These are phyloP conservation scores for Termitomyces titanicus DNA, from an alignment of 768 basidiomycete genomes.

Conservation along the genomic window DNA sequence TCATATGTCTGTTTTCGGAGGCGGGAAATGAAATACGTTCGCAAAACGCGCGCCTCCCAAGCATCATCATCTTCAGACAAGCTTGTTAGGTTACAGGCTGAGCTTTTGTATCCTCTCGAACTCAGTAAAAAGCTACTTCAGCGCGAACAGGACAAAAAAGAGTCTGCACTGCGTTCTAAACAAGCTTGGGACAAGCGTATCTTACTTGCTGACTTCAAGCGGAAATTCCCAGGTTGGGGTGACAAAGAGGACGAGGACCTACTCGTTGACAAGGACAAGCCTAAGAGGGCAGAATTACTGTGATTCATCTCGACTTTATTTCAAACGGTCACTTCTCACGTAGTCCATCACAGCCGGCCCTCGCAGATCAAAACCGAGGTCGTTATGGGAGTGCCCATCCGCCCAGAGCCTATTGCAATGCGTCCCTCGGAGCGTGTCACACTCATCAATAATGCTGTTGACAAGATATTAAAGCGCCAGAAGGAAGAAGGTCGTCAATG, in stretches of 20 bases:
- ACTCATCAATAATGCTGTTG: constrained; percentile 57
- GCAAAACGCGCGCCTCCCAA: constrained; percentile 93
- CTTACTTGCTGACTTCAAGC: not conserved
- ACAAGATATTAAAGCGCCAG: constrained; percentile 51
- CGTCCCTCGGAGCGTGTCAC: constrained; percentile 64
- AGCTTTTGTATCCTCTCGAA: constrained; percentile 69
- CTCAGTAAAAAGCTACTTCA: constrained; percentile 63
- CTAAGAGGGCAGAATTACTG: not conserved
- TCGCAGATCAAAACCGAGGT: not conserved
- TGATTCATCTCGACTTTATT: not conserved
- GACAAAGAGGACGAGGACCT: not conserved
- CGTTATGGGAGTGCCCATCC: not conserved
- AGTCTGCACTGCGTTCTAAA: not conserved
- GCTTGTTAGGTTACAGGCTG: constrained; percentile 72
- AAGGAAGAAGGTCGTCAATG: constrained; percentile 76
- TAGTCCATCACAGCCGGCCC: not conserved
- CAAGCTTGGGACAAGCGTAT: not conserved
- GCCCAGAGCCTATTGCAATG: constrained; percentile 27
- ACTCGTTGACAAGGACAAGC: not conserved
- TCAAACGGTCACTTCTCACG: not conserved
- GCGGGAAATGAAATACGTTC: constrained; percentile 87
- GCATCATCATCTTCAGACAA: constrained; percentile 90
- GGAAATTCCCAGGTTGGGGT: not conserved
- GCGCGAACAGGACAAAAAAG: constrained; percentile 71
- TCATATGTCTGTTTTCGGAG: constrained; percentile 97